A percentile compares a stretch with the other conserved stretches of the same genome.
phyloP scores from a whole-genome alignment of 2,329 filamentous ascomycete species.

The Nectriaceae sp. region DNA sequence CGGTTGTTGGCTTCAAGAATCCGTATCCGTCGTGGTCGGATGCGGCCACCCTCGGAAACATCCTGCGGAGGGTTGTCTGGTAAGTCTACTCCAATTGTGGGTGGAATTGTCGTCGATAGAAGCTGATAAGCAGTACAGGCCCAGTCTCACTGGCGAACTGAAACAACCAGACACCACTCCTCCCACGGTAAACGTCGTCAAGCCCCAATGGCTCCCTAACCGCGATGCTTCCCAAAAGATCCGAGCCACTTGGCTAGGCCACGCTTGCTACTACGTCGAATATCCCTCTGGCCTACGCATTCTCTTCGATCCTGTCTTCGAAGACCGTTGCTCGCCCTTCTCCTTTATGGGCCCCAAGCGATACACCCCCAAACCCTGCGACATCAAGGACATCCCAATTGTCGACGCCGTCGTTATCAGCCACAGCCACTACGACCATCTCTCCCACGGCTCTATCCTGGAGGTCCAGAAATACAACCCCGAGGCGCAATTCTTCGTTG shows the following conservation, averaged over 20 bases:
- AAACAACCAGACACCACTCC: conserved; percentile 61
- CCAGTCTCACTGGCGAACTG: conserved; percentile 42
- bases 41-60: conserved; percentile 19
- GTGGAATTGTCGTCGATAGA: not conserved
- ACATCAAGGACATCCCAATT: conserved; percentile 74
- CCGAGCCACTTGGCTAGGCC: conserved; percentile 90
- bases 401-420: conserved; percentile 80
- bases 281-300: conserved; percentile 85
- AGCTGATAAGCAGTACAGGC: conserved; percentile 25
- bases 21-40: conserved; percentile 49
- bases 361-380: conserved; percentile 76
- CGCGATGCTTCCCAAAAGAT: conserved; percentile 60
- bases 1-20: conserved; percentile 49
- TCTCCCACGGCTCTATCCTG: conserved; percentile 74
- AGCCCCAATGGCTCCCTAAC: conserved; percentile 65
- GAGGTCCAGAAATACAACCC: conserved; percentile 73
- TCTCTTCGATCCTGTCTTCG: conserved; percentile 92
- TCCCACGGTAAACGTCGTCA: conserved; percentile 66
- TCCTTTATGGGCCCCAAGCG: conserved; percentile 71
- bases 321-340: conserved; percentile 81
- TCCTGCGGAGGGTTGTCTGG: conserved; percentile 38
- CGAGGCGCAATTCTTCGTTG: conserved; percentile 84
- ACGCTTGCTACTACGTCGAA: conserved; percentile 92
- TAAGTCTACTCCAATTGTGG: conserved; percentile 21
- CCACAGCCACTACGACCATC: conserved; percentile 92